Conservation (phyloP, 805 yeast species). For the Dipodascus geniculatus region DNA sequence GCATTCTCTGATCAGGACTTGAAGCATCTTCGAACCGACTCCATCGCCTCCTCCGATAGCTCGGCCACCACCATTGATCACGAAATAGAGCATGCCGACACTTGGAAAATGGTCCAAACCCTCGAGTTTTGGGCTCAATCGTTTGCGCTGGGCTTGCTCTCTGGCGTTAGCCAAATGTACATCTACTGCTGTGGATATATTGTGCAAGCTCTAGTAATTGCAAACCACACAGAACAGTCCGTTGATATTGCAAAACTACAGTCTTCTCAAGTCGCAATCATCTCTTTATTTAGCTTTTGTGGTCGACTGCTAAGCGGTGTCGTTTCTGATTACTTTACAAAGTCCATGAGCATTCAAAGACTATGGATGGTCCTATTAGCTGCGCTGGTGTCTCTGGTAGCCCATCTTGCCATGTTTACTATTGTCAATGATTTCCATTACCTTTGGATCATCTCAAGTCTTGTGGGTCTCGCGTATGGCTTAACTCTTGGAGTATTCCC, state of each 20-base stretch:
- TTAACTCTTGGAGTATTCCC: conserved; percentile 62
- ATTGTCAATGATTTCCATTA: conserved; percentile 24
- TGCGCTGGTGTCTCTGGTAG: conserved; percentile 31
- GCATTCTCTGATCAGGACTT: background rate
- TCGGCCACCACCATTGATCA: too few species aligned
- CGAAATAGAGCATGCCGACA: conserved; percentile 8
- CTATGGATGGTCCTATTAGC: conserved; percentile 47
- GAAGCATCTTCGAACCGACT: background rate
- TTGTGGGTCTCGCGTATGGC: conserved; percentile 64
- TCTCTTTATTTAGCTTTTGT: conserved; percentile 53
- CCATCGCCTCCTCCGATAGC: too few species aligned
- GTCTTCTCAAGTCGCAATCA: conserved; percentile 59
- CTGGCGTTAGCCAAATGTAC: conserved; percentile 65
- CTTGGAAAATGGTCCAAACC: conserved; percentile 18
- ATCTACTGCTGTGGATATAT: conserved; percentile 66
- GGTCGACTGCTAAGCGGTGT: conserved; percentile 59
- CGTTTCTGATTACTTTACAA: conserved; percentile 47
- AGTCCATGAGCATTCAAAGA: conserved; percentile 35
- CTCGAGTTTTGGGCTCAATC: conserved; percentile 39
- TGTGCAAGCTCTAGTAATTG: conserved; percentile 35
- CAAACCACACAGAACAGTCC: background rate
- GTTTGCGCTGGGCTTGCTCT: conserved; percentile 38
- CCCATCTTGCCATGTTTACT: conserved; percentile 37
- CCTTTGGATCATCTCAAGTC: conserved; percentile 41
- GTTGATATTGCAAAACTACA: conserved; percentile 34